phyloP scores from a whole-genome alignment of 805 yeast genomes.

The Candida pini region DNA sequence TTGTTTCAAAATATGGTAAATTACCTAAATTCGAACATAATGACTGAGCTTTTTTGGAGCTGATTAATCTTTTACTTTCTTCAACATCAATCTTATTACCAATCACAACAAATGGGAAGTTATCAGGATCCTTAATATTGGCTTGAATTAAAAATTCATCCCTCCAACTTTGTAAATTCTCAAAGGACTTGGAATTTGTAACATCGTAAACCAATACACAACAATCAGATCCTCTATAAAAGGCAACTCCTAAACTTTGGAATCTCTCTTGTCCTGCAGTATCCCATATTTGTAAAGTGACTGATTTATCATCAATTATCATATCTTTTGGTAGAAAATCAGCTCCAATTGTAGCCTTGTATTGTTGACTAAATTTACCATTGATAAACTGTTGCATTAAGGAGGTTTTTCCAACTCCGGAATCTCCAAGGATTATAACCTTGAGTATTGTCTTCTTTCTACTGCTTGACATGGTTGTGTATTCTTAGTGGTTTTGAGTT shows the following conservation, averaged over 20 bases:
- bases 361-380: slow-evolving; percentile 90
- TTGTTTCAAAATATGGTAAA: slow-evolving; percentile 91
- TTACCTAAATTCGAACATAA: slow-evolving; percentile 46
- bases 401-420: slow-evolving; percentile 97
- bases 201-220: slow-evolving; percentile 95
- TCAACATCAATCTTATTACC: slow-evolving; percentile 96
- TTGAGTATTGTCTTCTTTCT: slow-evolving; percentile 74
- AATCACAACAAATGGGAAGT: slow-evolving; percentile 90
- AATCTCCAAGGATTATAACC: slow-evolving; percentile 91
- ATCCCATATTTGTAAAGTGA: slow-evolving; percentile 90
- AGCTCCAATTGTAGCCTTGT: slow-evolving; percentile 97
- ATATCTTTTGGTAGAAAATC: slow-evolving; percentile 93
- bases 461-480: slow-evolving; percentile 37
- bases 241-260: slow-evolving; percentile 94
- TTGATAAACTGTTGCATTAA: slow-evolving; percentile 96
- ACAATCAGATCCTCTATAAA: slow-evolving; percentile 97
- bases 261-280: slow-evolving; percentile 99
- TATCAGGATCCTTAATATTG: slow-evolving; percentile 87
- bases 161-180: slow-evolving; percentile 84
- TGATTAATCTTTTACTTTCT: slow-evolving; percentile 75
- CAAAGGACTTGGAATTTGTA: slow-evolving; percentile 89
- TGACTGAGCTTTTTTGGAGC: slow-evolving; percentile 46
- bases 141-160: slow-evolving; percentile 95
- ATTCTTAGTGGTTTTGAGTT: background rate
- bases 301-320: slow-evolving; percentile 74